Evolutionary conservation across 805 yeast genomes (phyloP), one percentile per base, ranked within the genome.

Genomic region (Kazachstania martiniae): DNA sequence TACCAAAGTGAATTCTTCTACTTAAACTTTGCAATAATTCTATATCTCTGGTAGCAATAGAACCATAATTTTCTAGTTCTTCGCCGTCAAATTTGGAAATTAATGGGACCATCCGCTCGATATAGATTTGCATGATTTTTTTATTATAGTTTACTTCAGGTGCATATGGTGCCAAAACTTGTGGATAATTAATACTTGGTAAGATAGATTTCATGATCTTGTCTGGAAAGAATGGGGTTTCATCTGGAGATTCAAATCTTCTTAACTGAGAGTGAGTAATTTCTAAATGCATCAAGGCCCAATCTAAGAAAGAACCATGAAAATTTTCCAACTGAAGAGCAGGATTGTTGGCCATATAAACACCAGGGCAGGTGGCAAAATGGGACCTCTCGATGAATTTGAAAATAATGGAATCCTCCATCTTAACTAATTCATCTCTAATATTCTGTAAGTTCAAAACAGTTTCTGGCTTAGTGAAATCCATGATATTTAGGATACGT

Each of bases 381-480:
- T 89, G 95, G 3, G 95, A 83, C 42, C 98, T 69, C 56, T 91
- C 98, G 38, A 91, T 87, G 44, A 91, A 71, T 36, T 79, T 82
- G 65, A 87, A 91, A 39, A 91, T 80, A 45, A 91, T 86, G 5
- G 96, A 82, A 58, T 91, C 97, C 53, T 91, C 98, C 95, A 91
- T 85, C 34, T 95, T 73, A 25, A 87, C 77, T 29, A 91, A 65
- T 12, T 84, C 80, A 38, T 72, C 76, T 40, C 98, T 74, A 47
- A 91, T 91, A 59, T 91, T 86, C 46, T 63, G 65, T 37, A 91
- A 63, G 47, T 85, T 72, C 31, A 91, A 67, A 5, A 84, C 95
- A 0, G 93, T 72, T 30, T 78, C 80, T 12, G 94, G 91, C 43
- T 76, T 73, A 54, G 71, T 69, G 56, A 86, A 87, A 59, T 87